Conservation (phyloP, 768 basidiomycete genomes). For the Tulasnella sp. region DNA sequence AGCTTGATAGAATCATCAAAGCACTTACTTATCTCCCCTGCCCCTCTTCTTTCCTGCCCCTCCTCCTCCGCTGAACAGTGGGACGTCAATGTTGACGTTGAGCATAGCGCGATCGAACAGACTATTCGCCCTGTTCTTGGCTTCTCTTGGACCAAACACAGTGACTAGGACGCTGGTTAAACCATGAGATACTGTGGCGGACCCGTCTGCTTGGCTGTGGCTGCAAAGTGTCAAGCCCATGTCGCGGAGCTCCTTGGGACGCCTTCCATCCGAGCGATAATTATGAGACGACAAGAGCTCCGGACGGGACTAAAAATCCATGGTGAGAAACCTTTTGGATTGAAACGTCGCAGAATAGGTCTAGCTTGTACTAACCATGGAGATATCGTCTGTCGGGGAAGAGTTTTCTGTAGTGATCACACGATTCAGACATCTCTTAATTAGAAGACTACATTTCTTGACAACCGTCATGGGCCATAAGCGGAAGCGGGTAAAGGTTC, state of each 20-base stretch:
- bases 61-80: conserved; percentile 68
- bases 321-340: conserved; percentile 43
- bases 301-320: conserved; percentile 39
- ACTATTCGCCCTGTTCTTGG: conserved; percentile 65
- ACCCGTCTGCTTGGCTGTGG: conserved; percentile 68
- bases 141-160: conserved; percentile 89
- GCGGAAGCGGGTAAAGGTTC: conserved; percentile 5
- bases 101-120: conserved; percentile 81
- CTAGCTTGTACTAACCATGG: conserved; percentile 7
- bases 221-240: conserved; percentile 68
- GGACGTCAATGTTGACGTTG: conserved; percentile 80
- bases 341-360: conserved; percentile 31
- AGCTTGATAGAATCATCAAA: neutral
- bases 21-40: conserved; percentile 76
- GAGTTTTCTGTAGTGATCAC: neutral
- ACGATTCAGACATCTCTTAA: neutral
- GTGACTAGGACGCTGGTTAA: conserved; percentile 80
- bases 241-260: conserved; percentile 84
- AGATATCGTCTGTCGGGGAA: neutral
- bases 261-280: conserved; percentile 83
- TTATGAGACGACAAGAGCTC: conserved; percentile 22
- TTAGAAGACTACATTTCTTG: neutral
- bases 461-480: conserved; percentile 6
- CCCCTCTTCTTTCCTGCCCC: conserved; percentile 52
- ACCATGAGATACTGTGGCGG: conserved; percentile 74